Evolutionary conservation across 305 asterid species (phyloP).

Genomic region (Ajuga reptans): DNA sequence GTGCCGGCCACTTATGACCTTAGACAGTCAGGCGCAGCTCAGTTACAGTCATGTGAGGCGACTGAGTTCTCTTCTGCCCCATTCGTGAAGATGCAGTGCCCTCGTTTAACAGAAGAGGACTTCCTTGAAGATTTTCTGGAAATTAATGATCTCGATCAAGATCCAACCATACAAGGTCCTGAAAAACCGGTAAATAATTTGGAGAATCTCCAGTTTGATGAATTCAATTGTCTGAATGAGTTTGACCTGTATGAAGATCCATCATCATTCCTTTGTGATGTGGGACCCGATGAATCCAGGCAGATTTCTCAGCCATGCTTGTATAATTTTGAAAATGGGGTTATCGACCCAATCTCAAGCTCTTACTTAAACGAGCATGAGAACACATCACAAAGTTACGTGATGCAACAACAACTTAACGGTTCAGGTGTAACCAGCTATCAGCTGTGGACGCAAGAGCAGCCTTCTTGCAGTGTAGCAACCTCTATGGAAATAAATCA

Average conservation of each 20-base stretch:
- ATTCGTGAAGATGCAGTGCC: conserved; percentile 12
- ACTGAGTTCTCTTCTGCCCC: conserved; percentile 41
- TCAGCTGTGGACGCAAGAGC: conserved; percentile 47
- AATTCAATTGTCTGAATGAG: conserved; percentile 43
- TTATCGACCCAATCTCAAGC: conserved; percentile 23
- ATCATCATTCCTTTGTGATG: conserved; percentile 28
- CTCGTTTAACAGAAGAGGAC: conserved; percentile 33
- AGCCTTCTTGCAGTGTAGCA: conserved; percentile 29
- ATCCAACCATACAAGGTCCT: conserved; percentile 19
- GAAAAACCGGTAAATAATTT: conserved; percentile 23
- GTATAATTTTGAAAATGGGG: conserved; percentile 27
- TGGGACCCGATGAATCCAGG: conserved; percentile 30
- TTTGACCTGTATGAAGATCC: conserved; percentile 53
- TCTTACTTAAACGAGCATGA: conserved; percentile 24
- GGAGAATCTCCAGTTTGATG: conserved; percentile 40
- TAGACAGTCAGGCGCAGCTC: conserved; percentile 37
- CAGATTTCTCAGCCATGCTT: conserved; percentile 26
- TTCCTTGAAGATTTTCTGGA: conserved; percentile 57
- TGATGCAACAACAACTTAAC: conserved; percentile 26
- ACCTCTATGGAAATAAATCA: conserved; percentile 33
- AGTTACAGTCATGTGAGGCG: conserved; percentile 32
- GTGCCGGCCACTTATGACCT: conserved; percentile 31
- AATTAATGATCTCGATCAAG: conserved; percentile 65
- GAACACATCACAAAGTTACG: conserved; percentile 25
- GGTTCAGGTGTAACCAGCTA: conserved; percentile 25